These are phyloP conservation scores for Suillus paluster DNA, from an alignment of 768 basidiomycete genomes.

Conservation along the genomic window DNA sequence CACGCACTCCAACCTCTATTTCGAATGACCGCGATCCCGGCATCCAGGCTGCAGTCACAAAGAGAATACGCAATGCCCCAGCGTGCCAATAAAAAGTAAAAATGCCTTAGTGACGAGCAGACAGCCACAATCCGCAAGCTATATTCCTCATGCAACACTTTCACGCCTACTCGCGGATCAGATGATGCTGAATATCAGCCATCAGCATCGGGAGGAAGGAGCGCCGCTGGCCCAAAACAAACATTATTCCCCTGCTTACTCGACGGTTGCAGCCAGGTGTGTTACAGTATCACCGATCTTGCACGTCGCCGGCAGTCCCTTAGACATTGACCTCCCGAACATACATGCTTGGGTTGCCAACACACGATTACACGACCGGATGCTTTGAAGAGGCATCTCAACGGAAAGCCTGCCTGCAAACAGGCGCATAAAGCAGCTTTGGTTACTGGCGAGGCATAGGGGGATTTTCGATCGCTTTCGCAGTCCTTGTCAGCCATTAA, in stretches of 20 bases:
- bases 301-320: no score
- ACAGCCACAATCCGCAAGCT: not conserved
- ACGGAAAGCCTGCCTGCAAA: constrained; percentile 31
- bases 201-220: constrained; percentile 1
- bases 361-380: constrained; percentile 34
- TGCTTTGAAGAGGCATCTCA: constrained; percentile 37
- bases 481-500: no score
- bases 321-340: constrained; percentile 25
- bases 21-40: constrained; percentile 6
- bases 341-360: constrained; percentile 26
- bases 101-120: constrained; percentile 4
- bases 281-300: constrained; percentile 30
- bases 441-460: not conserved
- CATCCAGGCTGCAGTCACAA: constrained; percentile 1
- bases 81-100: constrained; percentile 4
- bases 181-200: not conserved
- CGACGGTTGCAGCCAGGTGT: constrained; percentile 30
- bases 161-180: not conserved
- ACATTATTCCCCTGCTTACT: constrained; percentile 25
- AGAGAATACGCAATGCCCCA: no score
- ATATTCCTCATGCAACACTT: not conserved
- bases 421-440: constrained; percentile 22
- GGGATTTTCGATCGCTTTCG: not conserved
- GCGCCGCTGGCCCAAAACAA: constrained; percentile 3
- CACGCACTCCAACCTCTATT: constrained; percentile 27